These are phyloP conservation scores for Tulasnella sp. DNA, from an alignment of 768 basidiomycete genomes.

Conservation along the genomic window DNA sequence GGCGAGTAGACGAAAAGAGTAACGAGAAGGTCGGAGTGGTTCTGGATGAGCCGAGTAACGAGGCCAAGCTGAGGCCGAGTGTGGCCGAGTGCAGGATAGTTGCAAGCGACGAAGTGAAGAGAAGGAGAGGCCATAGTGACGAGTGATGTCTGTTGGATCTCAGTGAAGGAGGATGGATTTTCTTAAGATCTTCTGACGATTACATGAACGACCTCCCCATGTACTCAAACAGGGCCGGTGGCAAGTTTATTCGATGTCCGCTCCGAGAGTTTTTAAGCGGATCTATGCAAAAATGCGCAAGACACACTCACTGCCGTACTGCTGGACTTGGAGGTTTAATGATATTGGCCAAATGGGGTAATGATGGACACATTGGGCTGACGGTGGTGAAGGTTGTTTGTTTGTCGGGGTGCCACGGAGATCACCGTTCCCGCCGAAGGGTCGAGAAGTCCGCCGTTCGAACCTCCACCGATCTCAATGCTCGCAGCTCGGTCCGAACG, in stretches of 20 bases:
- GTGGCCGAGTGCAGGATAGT: slow-evolving; percentile 14
- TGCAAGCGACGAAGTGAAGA: neutral
- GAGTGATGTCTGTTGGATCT: neutral
- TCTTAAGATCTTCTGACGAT: neutral
- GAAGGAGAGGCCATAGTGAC: neutral
- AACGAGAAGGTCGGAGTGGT: slow-evolving; percentile 11
- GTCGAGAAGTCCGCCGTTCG: neutral
- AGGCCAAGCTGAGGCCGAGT: slow-evolving; percentile 8
- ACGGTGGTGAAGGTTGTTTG: neutral
- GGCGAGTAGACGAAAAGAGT: slow-evolving; percentile 4
- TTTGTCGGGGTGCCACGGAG: neutral
- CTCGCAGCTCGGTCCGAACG: neutral
- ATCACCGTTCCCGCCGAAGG: neutral
- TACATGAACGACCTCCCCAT: neutral
- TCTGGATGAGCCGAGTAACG: neutral
- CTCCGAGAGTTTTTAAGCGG: neutral
- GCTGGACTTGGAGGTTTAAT: neutral
- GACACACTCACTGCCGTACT: neutral
- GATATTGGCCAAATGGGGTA: neutral
- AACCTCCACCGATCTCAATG: neutral
- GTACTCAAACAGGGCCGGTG: neutral
- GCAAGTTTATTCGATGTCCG: neutral
- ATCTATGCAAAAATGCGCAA: neutral
- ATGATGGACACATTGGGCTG: neutral
- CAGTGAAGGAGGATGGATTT: neutral